Percentiles rank a stretch among this genome's conserved stretches.
These are phyloP conservation scores for Pseudogymnoascus sp. DNA, from an alignment of 2,329 filamentous ascomycete genomes.

Conservation along the genomic window DNA sequence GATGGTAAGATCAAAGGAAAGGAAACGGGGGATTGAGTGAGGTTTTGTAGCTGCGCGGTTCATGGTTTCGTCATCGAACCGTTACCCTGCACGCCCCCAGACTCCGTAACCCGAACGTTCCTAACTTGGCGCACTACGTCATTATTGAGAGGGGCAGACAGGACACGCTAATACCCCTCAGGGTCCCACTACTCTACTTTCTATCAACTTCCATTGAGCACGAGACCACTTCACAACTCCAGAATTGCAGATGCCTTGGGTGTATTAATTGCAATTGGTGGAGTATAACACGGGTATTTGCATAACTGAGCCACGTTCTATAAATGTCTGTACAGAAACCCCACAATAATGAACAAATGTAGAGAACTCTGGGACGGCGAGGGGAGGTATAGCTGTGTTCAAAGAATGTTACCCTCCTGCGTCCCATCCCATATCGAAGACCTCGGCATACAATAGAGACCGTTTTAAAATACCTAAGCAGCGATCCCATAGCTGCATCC, in stretches of 20 bases:
- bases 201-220: slow-evolving; percentile 4
- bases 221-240: background rate
- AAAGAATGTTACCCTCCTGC: background rate
- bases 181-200: slow-evolving; percentile 7
- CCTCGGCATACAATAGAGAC: background rate
- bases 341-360: slow-evolving; percentile 5
- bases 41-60: slow-evolving; percentile 4
- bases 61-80: slow-evolving; percentile 7
- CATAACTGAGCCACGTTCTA: slow-evolving; percentile 5
- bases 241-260: background rate
- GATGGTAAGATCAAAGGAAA: slow-evolving; percentile 2
- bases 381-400: background rate
- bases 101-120: background rate
- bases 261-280: slow-evolving; percentile 1
- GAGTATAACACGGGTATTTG: slow-evolving; percentile 4
- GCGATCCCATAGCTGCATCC: background rate
- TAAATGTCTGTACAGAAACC: slow-evolving; percentile 3
- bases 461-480: background rate
- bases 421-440: background rate
- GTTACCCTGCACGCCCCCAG: background rate
- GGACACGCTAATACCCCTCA: background rate
- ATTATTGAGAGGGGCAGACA: background rate
- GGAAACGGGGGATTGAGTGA: background rate
- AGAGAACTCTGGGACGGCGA: background rate
- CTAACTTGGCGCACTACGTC: slow-evolving; percentile 9